Evolutionary conservation across 2,329 filamentous ascomycete species (phyloP).

Genomic region (Aureobasidium lini): DNA sequence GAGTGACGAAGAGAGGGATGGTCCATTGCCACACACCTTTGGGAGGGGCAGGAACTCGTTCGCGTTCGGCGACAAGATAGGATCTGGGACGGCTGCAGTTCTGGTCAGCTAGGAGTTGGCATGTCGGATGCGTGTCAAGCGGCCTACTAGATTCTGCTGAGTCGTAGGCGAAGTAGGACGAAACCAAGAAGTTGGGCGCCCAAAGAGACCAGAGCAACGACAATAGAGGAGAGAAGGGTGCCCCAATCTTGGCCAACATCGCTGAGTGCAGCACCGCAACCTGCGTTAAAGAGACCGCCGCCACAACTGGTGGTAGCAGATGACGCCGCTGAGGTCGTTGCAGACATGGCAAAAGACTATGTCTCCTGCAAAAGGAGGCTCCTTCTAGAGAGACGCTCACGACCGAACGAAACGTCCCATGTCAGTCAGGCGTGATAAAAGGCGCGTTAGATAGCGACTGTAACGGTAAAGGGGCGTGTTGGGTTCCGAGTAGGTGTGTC

Average conservation of each 20-base stretch:
- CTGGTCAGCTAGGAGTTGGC: neutral
- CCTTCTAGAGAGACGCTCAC: neutral
- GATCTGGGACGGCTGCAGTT: slow-evolving; percentile 62
- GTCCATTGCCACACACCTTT: slow-evolving; percentile 48
- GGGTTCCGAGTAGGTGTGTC: neutral
- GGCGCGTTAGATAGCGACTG: neutral
- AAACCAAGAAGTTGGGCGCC: slow-evolving; percentile 57
- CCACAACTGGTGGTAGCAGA: neutral
- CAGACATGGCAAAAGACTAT: neutral
- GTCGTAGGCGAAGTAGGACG: slow-evolving; percentile 65
- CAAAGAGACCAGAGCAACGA: slow-evolving; percentile 27
- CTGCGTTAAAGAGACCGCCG: neutral
- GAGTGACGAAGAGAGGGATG: slow-evolving; percentile 56
- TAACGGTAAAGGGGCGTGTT: neutral
- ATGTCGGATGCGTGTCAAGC: neutral
- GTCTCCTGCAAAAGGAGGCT: neutral
- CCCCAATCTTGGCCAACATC: slow-evolving; percentile 21
- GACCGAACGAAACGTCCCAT: neutral
- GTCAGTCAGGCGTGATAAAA: neutral
- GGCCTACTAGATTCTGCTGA: slow-evolving; percentile 63
- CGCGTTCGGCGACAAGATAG: slow-evolving; percentile 76
- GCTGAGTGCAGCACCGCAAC: neutral
- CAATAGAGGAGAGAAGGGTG: slow-evolving; percentile 32
- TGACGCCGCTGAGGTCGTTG: neutral
- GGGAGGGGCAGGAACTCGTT: slow-evolving; percentile 71